Evolutionary conservation across 2,329 filamentous ascomycete species (phyloP).

Genomic region (Arthrobotrys sphaeroides): DNA sequence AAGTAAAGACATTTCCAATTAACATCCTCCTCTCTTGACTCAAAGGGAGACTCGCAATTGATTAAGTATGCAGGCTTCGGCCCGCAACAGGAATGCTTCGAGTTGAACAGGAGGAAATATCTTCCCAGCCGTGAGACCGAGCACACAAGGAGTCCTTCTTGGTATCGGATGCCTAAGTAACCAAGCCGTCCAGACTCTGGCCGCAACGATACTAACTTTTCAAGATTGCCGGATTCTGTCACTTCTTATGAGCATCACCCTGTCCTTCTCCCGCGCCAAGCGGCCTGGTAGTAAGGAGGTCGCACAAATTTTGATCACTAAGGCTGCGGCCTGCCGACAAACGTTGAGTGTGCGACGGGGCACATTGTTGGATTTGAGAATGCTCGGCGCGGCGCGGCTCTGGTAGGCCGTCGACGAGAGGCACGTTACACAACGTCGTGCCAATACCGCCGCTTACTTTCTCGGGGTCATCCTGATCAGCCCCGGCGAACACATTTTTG

Average conservation of each 20-base stretch:
- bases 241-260: background rate
- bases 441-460: background rate
- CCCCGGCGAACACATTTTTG: background rate
- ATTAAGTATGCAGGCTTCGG: background rate
- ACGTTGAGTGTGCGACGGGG: slow-evolving; percentile 8
- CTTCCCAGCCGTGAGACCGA: slow-evolving; percentile 19
- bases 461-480: background rate
- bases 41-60: background rate
- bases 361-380: slow-evolving; percentile 2
- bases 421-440: slow-evolving; percentile 26
- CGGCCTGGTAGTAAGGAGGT: background rate
- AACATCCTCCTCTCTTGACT: slow-evolving; percentile 13
- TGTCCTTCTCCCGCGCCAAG: slow-evolving; percentile 25
- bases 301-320: slow-evolving; percentile 16
- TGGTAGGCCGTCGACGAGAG: background rate
- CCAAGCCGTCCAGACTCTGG: slow-evolving; percentile 6
- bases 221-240: background rate
- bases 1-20: background rate
- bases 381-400: slow-evolving; percentile 26
- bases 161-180: slow-evolving; percentile 44
- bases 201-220: background rate
- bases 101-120: slow-evolving; percentile 2
- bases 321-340: slow-evolving; percentile 25
- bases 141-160: slow-evolving; percentile 18
- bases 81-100: slow-evolving; percentile 2